Evolutionary conservation across 345 rosid species (phyloP).

Genomic region (Lagerstroemia speciosa): DNA sequence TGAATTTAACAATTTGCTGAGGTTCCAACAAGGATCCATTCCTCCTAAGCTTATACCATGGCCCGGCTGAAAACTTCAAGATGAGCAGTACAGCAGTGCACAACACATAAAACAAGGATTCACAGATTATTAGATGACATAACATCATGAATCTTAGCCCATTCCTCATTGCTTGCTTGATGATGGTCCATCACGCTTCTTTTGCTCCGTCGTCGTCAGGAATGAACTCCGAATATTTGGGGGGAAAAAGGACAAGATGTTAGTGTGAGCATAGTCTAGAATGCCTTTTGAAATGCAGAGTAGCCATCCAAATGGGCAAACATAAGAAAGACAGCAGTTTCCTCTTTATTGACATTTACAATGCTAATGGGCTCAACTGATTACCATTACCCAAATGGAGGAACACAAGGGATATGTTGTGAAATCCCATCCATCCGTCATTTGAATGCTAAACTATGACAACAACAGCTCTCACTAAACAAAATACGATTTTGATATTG

Average conservation of each 20-base stretch:
- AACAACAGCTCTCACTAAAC: not conserved
- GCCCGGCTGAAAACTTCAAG: too few relatives aligned
- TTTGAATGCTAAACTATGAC: not conserved
- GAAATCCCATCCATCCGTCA: too few relatives aligned
- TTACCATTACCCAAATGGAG: not conserved
- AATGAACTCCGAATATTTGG: conserved; percentile 32
- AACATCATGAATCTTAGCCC: conserved; percentile 5
- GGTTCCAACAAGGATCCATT: too few relatives aligned
- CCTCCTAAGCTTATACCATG: too few relatives aligned
- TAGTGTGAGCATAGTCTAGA: not conserved
- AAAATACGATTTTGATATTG: too few relatives aligned
- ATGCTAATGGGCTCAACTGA: not conserved
- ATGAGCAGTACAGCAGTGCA: too few relatives aligned
- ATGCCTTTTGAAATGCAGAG: not conserved
- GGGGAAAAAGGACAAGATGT: not conserved
- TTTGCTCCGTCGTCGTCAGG: conserved; percentile 24
- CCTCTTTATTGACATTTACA: not conserved
- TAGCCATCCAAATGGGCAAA: not conserved
- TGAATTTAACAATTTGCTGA: too few relatives aligned
- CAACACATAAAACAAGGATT: conserved; percentile 7
- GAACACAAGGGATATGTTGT: not conserved
- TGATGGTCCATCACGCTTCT: conserved; percentile 19
- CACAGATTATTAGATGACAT: conserved; percentile 6
- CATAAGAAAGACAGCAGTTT: not conserved
- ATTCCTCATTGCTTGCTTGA: conserved; percentile 23